Evolutionary conservation across 495 filamentous ascomycete genomes (phyloP).

Genomic region (Aspergillus steynii): DNA sequence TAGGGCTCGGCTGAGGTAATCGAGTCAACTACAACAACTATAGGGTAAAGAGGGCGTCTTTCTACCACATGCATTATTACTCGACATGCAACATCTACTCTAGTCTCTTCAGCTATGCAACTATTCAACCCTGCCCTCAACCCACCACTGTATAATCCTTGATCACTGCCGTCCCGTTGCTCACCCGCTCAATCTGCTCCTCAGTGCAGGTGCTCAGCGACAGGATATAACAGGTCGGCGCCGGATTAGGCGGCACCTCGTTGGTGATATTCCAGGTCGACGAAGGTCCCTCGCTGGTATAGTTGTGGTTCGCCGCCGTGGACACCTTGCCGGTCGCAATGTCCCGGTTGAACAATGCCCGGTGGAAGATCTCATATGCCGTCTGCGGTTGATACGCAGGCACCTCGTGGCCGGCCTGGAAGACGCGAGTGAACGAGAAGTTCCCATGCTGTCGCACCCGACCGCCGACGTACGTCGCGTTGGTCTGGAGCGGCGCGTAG

Average conservation of each 20-base stretch:
- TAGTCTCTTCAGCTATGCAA: no score
- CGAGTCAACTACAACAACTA: no score
- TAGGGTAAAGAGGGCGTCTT: no score
- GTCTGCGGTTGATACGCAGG: conserved; percentile 60
- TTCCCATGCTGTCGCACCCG: conserved; percentile 58
- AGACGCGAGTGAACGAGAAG: conserved; percentile 61
- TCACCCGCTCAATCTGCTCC: conserved; percentile 47
- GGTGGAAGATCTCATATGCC: conserved; percentile 55
- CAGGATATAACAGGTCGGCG: conserved; percentile 49
- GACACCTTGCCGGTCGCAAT: conserved; percentile 54
- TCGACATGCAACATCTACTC: no score
- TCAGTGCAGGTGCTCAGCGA: conserved; percentile 44
- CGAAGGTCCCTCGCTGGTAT: conserved; percentile 49
- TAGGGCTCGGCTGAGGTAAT: no score
- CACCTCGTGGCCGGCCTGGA: conserved; percentile 61
- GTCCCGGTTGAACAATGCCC: conserved; percentile 53
- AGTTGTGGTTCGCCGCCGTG: conserved; percentile 39
- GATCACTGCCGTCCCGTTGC: conserved; percentile 48
- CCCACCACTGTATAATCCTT: conserved; percentile 42
- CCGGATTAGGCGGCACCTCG: conserved; percentile 37
- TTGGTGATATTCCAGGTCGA: conserved; percentile 56
- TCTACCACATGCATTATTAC: no score
- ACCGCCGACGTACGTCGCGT: conserved; percentile 46
- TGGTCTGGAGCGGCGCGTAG: conserved; percentile 50
- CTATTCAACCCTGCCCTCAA: no score